Evolutionary conservation across 2,329 filamentous ascomycete species (phyloP), one percentile per base, ranked within the genome.

Genomic region (Monilinia laxa): DNA sequence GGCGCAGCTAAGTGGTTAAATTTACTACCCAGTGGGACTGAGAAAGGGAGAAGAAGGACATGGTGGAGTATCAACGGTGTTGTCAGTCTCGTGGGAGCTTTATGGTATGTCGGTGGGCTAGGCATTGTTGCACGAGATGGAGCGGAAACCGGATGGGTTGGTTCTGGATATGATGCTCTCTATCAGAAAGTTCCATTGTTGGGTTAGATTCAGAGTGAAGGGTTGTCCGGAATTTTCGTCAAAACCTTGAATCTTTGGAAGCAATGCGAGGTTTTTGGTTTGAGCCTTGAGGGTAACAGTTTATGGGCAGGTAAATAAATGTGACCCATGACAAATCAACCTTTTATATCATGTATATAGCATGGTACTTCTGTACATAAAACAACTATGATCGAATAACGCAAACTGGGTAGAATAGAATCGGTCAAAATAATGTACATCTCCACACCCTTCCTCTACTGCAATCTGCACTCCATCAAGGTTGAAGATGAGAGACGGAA

Each of bases 71-170:
- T 97, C 65, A 92, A 96, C 75, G 88, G 83, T 0, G 77, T 87
- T 64, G 84, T 85, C 0, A 81, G 83, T 0, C 78, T 82, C 0
- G 77, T 89, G 2, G 83, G 87, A 10, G 83, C 80, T 0, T 65
- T 93, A n/a, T 97, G 93, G 93, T 86, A 93, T 62, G 87, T 88
- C 0, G 93, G 93, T 4, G 90, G 91, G 0, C 77, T 97, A 45
- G 92, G 90, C 0, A 82, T 97, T 20, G 87, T 97, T 11, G 92
- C 89, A 3, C 83, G 85, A 69, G 90, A 85, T 1, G 93, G 92
- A 0, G 77, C 81, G 68, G 87, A 86, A 1, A 80, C 84, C 4
- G 92, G 92, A 0, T 97, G 93, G 92, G 83, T 96, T 65, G 92
- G 87, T 2, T 89, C 83, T 71, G 83, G 90, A 60, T 97, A 94